Base-by-base conservation (phyloP, 2,329 filamentous ascomycete genomes). In the Lachnellula suecica region DNA sequence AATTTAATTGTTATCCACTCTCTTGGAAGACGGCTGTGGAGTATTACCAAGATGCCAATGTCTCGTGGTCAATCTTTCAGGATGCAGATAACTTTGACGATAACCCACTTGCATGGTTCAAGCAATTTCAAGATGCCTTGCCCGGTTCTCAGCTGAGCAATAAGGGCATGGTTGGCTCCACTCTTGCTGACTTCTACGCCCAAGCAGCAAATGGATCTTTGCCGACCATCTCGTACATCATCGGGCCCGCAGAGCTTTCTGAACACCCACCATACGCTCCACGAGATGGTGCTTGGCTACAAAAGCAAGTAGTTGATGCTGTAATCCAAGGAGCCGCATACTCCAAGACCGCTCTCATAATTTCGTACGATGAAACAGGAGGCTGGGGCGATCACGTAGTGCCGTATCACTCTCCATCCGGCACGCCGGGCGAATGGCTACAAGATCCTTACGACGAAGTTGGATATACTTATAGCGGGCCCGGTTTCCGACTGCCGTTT, bases 301-400 rank as follows among this genome's bases (percentile, higher is more conserved):
- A 81, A 61, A 73, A 77, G 60, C 68, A 77, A 59, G 69, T 82
- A 5, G 74, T 79, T 15, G 70, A 79, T 49, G 75, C 77, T 3
- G 74, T 82, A 4, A 74, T 72, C 11, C 70, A 69, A 46, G 77
- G 77, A 19, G 75, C 75, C 4, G 72, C 71, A 40, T 82, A 80
- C 60, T 23, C 51, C 4, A 53, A 58, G 24, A 60, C 58, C 2
- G 58, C 42, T 7, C 52, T 60, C 17, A 52, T 60, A 2, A 55
- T 60, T 45, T 60, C 56, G 5, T 59, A 57, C 44, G 58, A 60
- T 20, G 58, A 83, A 63, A 76, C 75, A 2, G 79, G 79, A 41
- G 79, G 79, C 17, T 82, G 72, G 66, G 79, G 77, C 13, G 79
- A 82, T 52, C 77, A 81, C 53, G 79, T 82, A 5, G 67, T 70